Evolutionary conservation across 1,284 basidiomycete genomes (phyloP).

Genomic region (Leccinum pachyderme): DNA sequence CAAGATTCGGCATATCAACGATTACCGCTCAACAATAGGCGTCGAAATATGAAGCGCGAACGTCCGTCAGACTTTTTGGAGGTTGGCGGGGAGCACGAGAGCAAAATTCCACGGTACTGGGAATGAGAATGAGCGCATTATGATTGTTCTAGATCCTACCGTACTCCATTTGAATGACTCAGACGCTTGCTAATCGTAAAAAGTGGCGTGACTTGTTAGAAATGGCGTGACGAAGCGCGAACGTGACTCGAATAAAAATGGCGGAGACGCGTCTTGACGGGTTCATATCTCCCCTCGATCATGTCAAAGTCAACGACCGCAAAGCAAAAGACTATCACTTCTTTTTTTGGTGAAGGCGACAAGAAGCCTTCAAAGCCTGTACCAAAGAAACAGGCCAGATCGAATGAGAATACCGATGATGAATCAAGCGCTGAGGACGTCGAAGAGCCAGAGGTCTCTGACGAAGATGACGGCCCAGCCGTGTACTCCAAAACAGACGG

Average conservation of each 20-base stretch:
- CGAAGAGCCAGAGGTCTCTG: constrained; percentile 24
- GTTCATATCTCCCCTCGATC: constrained; percentile 11
- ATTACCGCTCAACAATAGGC: constrained; percentile 72
- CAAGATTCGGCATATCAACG: constrained; percentile 84
- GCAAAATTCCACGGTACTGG: constrained; percentile 72
- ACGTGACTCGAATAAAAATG: constrained; percentile 27
- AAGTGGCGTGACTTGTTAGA: constrained; percentile 19
- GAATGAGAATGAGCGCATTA: constrained; percentile 60
- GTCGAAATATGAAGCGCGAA: constrained; percentile 73
- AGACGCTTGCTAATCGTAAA: background rate
- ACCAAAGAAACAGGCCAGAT: constrained; percentile 29
- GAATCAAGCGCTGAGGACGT: constrained; percentile 25
- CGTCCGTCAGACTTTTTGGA: constrained; percentile 81
- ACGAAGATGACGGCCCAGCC: constrained; percentile 32
- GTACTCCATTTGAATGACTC: too few species aligned
- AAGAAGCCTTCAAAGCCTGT: constrained; percentile 20
- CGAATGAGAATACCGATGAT: constrained; percentile 29
- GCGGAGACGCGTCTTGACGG: constrained; percentile 11
- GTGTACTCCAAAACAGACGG: constrained; percentile 37
- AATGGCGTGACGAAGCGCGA: constrained; percentile 31
- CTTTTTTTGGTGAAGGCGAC: constrained; percentile 47
- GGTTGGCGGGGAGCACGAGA: constrained; percentile 57
- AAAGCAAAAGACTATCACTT: constrained; percentile 52
- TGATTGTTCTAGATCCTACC: background rate
- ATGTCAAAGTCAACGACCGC: constrained; percentile 52